Evolutionary conservation across 495 filamentous ascomycete genomes (phyloP).

Genomic region (Penicillium roqueforti): DNA sequence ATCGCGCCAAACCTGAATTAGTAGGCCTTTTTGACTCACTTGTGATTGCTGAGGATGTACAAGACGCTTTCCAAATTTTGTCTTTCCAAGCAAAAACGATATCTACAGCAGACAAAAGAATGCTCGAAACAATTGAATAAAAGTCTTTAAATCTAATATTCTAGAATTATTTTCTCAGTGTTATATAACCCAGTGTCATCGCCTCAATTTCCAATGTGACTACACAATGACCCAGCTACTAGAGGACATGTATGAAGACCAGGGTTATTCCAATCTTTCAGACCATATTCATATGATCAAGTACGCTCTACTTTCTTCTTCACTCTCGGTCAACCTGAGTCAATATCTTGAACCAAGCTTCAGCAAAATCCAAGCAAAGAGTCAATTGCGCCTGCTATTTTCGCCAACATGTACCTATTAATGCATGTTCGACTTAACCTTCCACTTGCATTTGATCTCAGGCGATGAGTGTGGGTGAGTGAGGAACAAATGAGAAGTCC

Average conservation of each 20-base stretch:
- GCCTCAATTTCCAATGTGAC: too few relatives aligned
- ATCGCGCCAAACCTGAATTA: slow-evolving; percentile 19
- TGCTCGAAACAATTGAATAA: background rate
- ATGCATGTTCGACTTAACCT: background rate
- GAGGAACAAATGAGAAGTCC: background rate
- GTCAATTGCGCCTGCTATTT: background rate
- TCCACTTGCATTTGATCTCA: background rate
- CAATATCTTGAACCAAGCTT: background rate
- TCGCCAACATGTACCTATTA: background rate
- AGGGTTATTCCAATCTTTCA: background rate
- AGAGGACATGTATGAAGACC: too few relatives aligned
- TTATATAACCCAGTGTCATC: background rate
- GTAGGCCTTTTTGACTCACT: background rate
- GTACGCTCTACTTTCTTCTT: background rate
- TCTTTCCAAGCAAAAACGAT: background rate
- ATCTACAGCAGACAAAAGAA: background rate
- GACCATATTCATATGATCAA: background rate
- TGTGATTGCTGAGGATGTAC: background rate
- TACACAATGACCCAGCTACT: too few relatives aligned
- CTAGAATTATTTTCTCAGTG: background rate
- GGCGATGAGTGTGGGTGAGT: background rate
- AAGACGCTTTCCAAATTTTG: background rate
- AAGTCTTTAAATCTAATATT: background rate
- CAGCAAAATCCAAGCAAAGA: background rate
- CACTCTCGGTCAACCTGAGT: background rate